These are phyloP conservation scores for Acer yangbiense DNA, from an alignment of 345 rosid genomes.

Conservation along the genomic window DNA sequence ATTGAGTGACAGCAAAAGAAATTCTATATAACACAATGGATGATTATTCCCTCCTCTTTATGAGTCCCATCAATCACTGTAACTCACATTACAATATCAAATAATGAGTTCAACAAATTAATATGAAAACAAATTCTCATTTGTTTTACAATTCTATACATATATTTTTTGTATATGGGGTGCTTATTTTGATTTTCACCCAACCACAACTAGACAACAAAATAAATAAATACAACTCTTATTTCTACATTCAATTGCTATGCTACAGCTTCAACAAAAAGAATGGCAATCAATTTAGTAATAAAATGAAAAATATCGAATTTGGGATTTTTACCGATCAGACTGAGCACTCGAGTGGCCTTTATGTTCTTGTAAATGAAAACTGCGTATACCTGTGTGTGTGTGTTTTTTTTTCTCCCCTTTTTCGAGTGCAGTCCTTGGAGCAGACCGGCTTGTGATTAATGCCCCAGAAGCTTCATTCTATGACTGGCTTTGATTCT, in stretches of 20 bases:
- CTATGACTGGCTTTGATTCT: constrained; percentile 5
- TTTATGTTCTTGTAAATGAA: constrained; percentile 12
- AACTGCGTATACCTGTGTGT: neutral
- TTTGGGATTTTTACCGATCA: neutral
- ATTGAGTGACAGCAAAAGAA: too few species aligned
- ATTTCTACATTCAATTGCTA: constrained; percentile 25
- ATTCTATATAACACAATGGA: neutral
- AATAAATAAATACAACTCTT: constrained; percentile 17
- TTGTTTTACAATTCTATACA: constrained; percentile 2
- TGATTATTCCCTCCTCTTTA: neutral
- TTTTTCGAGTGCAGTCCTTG: constrained; percentile 5
- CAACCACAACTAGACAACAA: constrained; percentile 24
- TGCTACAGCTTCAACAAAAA: constrained; percentile 31
- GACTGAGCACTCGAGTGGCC: constrained; percentile 2
- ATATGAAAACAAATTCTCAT: neutral
- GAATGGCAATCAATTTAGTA: constrained; percentile 28
- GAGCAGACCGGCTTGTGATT: neutral
- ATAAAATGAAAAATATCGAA: constrained; percentile 11
- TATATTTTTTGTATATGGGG: neutral
- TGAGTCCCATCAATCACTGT: neutral
- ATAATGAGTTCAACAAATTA: neutral
- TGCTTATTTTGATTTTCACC: constrained; percentile 24
- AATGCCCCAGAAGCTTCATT: constrained; percentile 14
- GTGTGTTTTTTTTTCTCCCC: neutral
- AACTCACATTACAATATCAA: constrained; percentile 13